phyloP scores from a whole-genome alignment of 164 flowering plant genomes.

The Nymphaea thermarum region DNA sequence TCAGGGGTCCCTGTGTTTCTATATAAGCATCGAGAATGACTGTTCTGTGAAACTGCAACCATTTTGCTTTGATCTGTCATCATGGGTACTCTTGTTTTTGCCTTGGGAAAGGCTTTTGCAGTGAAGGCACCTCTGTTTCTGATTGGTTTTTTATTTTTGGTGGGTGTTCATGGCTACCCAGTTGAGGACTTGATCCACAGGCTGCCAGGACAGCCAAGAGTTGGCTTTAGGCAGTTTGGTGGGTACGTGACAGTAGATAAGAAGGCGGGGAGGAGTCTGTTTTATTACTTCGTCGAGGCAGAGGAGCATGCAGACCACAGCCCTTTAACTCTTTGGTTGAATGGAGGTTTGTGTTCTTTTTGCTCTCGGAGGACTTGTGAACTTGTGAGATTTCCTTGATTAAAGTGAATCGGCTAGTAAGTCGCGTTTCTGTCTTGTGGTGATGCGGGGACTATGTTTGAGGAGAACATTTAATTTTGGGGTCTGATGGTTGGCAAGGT shows the following conservation, averaged over 20 bases:
- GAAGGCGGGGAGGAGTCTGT: conserved; percentile 73
- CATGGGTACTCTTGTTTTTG: background rate
- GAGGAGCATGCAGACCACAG: conserved; percentile 38
- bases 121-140: conserved; percentile 5
- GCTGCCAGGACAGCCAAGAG: conserved; percentile 83
- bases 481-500: background rate
- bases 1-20: background rate
- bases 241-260: conserved; percentile 83
- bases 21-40: background rate
- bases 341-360: conserved; percentile 59
- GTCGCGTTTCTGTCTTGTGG: background rate
- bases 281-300: conserved; percentile 93
- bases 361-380: background rate
- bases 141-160: conserved; percentile 15
- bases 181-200: conserved; percentile 59
- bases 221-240: conserved; percentile 72
- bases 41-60: background rate
- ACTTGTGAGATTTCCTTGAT: too few relatives aligned
- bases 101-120: background rate
- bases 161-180: conserved; percentile 42
- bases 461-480: background rate
- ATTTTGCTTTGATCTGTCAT: background rate
- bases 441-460: background rate
- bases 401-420: background rate
- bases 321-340: conserved; percentile 90